Evolutionary conservation across 305 asterid species (phyloP).

Genomic region (Fraxinus baroniana): DNA sequence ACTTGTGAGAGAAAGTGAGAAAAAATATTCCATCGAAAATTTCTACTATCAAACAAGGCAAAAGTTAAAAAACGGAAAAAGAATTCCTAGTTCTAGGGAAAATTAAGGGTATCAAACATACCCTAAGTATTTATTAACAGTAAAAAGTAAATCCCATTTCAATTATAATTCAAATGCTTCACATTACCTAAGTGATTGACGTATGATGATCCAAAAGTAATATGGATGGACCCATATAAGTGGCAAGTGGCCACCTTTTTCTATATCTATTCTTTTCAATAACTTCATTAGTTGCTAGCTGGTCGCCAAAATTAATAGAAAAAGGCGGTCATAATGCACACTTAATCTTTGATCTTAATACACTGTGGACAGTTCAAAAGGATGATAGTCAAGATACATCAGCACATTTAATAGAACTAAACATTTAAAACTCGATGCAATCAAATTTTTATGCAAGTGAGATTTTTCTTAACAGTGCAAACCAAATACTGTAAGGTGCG

Average conservation of each 20-base stretch:
- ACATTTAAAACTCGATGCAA: not conserved
- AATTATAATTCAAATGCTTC: constrained; percentile 11
- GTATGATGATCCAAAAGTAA: constrained; percentile 24
- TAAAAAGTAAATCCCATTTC: constrained; percentile 17
- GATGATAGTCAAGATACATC: too few species aligned
- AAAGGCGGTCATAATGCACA: constrained; percentile 20
- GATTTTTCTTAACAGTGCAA: not conserved
- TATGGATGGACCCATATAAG: constrained; percentile 24
- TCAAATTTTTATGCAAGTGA: not conserved
- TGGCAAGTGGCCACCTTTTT: constrained; percentile 24
- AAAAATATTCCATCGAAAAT: too few species aligned
- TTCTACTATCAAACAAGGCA: too few species aligned
- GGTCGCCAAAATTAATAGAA: not conserved
- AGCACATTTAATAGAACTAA: too few species aligned
- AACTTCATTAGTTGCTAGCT: not conserved
- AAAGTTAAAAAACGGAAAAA: too few species aligned
- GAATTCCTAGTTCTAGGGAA: too few species aligned
- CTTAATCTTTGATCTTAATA: too few species aligned
- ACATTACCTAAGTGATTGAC: constrained; percentile 32
- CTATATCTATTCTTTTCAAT: constrained; percentile 35
- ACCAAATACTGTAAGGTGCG: constrained; percentile 12
- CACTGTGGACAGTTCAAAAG: too few species aligned
- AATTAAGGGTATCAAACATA: too few species aligned
- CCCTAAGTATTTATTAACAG: constrained; percentile 25
- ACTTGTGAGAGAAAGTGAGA: too few species aligned